These are phyloP conservation scores for Hymenotorrendiella dingleyae DNA, from an alignment of 2,329 filamentous ascomycete species.

Conservation along the genomic window DNA sequence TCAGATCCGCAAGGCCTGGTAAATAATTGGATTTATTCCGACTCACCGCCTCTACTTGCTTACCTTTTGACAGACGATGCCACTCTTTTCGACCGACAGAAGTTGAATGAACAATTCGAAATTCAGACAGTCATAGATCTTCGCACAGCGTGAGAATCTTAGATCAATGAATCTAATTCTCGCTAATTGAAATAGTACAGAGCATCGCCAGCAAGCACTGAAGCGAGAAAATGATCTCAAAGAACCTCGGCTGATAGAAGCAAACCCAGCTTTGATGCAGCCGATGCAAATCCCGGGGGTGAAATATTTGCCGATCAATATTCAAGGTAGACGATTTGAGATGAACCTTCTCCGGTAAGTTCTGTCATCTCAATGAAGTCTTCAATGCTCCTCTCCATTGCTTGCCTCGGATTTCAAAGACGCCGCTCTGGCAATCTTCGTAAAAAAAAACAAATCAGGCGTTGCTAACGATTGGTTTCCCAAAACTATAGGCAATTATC, in stretches of 20 bases:
- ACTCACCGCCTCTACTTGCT: background rate
- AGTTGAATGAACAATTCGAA: slow-evolving; percentile 52
- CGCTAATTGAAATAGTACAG: too few relatives aligned
- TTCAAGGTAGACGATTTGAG: slow-evolving; percentile 68
- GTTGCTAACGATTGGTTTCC: too few relatives aligned
- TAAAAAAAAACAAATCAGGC: too few relatives aligned
- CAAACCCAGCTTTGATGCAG: slow-evolving; percentile 46
- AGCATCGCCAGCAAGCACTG: slow-evolving; percentile 62
- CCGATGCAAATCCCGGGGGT: slow-evolving; percentile 58
- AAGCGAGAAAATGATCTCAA: slow-evolving; percentile 48
- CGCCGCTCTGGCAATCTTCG: too few relatives aligned
- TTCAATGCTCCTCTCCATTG: too few relatives aligned
- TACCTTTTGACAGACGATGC: slow-evolving; percentile 56
- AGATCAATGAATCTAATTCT: too few relatives aligned
- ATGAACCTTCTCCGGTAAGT: slow-evolving; percentile 59
- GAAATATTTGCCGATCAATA: slow-evolving; percentile 59
- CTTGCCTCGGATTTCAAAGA: too few relatives aligned
- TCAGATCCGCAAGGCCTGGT: slow-evolving; percentile 61
- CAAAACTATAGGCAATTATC: too few relatives aligned
- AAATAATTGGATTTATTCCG: slow-evolving; percentile 8
- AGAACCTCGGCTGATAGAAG: slow-evolving; percentile 39
- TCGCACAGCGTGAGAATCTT: slow-evolving; percentile 57
- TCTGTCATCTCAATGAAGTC: too few relatives aligned
- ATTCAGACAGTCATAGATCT: slow-evolving; percentile 74
- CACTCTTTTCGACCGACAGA: slow-evolving; percentile 54